These are phyloP conservation scores for Eimeria tenella DNA, from an alignment of 169 alveolate species.

Conservation along the genomic window DNA sequence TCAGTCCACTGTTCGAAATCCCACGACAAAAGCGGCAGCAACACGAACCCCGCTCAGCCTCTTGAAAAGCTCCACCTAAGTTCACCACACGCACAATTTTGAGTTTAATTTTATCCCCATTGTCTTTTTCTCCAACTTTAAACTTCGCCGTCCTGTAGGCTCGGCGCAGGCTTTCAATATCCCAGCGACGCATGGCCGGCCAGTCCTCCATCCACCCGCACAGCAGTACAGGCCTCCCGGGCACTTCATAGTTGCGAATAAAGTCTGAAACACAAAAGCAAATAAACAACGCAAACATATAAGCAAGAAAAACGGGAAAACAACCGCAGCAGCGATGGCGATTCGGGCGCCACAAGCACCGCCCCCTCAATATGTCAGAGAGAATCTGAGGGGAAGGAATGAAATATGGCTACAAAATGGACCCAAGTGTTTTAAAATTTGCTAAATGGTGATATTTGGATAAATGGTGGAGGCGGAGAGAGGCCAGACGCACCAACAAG, in stretches of 20 bases:
- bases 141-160: constrained; percentile 26
- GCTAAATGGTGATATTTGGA: neutral
- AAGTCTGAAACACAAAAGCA: constrained; percentile 10
- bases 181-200: constrained; percentile 79
- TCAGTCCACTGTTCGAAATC: neutral
- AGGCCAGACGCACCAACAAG: neutral
- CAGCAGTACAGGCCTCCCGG: constrained; percentile 76
- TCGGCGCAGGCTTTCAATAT: neutral
- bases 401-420: too few relatives aligned
- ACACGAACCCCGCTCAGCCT: neutral
- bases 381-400: too few relatives aligned
- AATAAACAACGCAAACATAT: neutral
- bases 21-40: neutral
- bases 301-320: neutral
- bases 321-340: neutral
- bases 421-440: neutral
- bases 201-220: constrained; percentile 80
- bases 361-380: too few relatives aligned
- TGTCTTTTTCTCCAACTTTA: constrained; percentile 75
- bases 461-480: neutral
- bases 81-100: neutral
- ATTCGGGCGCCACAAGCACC: neutral
- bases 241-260: constrained; percentile 19
- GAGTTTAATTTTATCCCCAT: constrained; percentile 68
- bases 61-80: neutral